Conservation (phyloP, 176 grass and related monocot genomes). For the Eragrostis curvula region DNA sequence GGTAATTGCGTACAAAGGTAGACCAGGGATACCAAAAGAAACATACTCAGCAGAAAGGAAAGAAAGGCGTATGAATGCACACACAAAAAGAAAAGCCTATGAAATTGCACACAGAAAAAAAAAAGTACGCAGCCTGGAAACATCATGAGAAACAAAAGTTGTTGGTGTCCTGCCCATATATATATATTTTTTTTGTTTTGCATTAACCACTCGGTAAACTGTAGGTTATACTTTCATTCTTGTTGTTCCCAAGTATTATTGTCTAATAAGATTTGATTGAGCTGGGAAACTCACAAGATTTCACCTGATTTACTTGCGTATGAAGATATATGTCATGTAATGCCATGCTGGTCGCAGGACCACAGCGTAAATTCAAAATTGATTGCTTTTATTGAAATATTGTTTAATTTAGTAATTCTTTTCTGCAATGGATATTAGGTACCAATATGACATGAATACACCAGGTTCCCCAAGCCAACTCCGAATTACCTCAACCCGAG, state of each 20-base stretch:
- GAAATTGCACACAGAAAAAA: not conserved
- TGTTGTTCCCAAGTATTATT: slow-evolving; percentile 25
- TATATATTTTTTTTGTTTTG: slow-evolving; percentile 16
- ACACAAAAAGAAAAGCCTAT: not conserved
- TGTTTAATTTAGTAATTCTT: slow-evolving; percentile 32
- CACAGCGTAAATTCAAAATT: slow-evolving; percentile 12
- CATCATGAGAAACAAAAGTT: slow-evolving; percentile 13
- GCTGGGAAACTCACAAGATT: slow-evolving; percentile 14
- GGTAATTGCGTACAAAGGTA: not conserved
- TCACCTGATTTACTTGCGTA: slow-evolving; percentile 23
- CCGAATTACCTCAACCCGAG: slow-evolving; percentile 84
- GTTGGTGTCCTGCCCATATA: not conserved
- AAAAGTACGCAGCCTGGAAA: not conserved
- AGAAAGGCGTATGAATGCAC: not conserved
- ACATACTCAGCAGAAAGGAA: not conserved
- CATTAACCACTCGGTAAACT: slow-evolving; percentile 14
- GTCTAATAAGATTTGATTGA: slow-evolving; percentile 24
- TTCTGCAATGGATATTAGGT: slow-evolving; percentile 63
- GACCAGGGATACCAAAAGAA: not conserved
- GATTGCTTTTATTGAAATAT: slow-evolving; percentile 11
- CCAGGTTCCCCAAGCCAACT: slow-evolving; percentile 77
- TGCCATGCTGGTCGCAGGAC: not conserved
- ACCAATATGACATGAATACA: slow-evolving; percentile 83
- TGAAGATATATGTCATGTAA: slow-evolving; percentile 23
- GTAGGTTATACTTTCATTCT: not conserved